Conservation (phyloP, 768 basidiomycete species). For the Asterophora parasitica region DNA sequence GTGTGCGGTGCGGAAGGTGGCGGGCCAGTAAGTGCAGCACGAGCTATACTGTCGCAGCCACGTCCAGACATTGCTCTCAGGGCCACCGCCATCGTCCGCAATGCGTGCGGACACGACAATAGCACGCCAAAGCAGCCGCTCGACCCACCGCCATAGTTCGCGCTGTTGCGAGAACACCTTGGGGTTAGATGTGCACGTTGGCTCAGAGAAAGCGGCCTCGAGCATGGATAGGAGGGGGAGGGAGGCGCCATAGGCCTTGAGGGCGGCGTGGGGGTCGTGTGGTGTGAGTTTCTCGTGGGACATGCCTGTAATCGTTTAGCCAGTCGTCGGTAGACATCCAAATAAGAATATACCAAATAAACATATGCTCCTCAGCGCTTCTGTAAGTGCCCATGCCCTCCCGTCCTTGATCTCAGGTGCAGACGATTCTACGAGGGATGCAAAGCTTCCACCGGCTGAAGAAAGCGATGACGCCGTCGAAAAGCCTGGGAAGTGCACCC, state of each 20-base stretch:
- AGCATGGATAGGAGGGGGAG: slow-evolving; percentile 46
- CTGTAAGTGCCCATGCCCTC: slow-evolving; percentile 65
- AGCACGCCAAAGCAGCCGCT: slow-evolving; percentile 78
- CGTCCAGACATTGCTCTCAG: slow-evolving; percentile 46
- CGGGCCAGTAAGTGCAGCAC: slow-evolving; percentile 69
- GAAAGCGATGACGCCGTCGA: slow-evolving; percentile 36
- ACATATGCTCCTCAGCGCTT: slow-evolving; percentile 72
- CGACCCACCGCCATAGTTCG: slow-evolving; percentile 85
- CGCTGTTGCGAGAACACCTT: slow-evolving; percentile 55
- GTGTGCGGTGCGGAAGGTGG: slow-evolving; percentile 72
- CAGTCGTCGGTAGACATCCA: background rate
- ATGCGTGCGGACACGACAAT: slow-evolving; percentile 57
- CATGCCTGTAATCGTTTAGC: slow-evolving; percentile 53
- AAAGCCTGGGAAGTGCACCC: slow-evolving; percentile 31
- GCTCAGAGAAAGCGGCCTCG: slow-evolving; percentile 22
- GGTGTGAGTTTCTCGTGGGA: slow-evolving; percentile 58
- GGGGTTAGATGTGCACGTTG: slow-evolving; percentile 34
- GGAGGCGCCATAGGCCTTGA: slow-evolving; percentile 51
- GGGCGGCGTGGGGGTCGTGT: slow-evolving; percentile 42
- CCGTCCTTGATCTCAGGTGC: slow-evolving; percentile 62
- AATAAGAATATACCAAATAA: slow-evolving; percentile 55
- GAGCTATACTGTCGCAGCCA: slow-evolving; percentile 58
- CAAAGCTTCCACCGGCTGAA: slow-evolving; percentile 47
- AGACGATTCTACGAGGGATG: slow-evolving; percentile 35
- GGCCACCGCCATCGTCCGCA: slow-evolving; percentile 28